Base-by-base conservation (phyloP, 148 eudicot genomes). In the Vaccinium macrocarpon region DNA sequence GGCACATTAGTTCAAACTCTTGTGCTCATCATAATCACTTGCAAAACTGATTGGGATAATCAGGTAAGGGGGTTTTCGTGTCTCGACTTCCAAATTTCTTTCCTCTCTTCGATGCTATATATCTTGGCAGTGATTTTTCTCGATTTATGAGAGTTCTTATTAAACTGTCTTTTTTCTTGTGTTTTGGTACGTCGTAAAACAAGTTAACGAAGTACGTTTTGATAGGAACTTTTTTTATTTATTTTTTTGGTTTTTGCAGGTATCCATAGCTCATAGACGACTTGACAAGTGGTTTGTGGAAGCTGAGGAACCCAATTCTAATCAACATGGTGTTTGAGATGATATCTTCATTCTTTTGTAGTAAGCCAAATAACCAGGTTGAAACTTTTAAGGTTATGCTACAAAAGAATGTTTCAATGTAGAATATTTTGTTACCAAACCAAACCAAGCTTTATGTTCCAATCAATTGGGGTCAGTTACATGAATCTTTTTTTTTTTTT, bases 41-140 rank as follows among this genome's bases (percentile, higher is more conserved):
- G 77, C 38, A 90, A 48, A 87, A 90, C 91, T 23, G 92, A 90
- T 70, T 90, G 92, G 92, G 89, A 90, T 13, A 86, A 88, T 59
- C 92, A 88, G 89, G 89, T 87, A 52, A 23, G 6, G 19, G 13
- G n/a, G 19, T 4, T 64, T 27, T 74, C 14, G 15, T 21, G 29
- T 19, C 25, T 29, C 14, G 16, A 12, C 8, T 76, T 25, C 15
- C 0, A 5, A 49, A 21, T 4, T 53, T 53, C 18, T 13, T 27
- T 68, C 7, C 38, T 27, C 38, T 5, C 16, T 68, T 68, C 13
- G 7, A 68, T 27, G 15, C 32, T 25, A 64, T n/a, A n/a, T n/a
- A n/a, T 68, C 18, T 3, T 64, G 25, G 13, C 66, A 21, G 25
- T 57, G 62, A 6, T 6, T 57, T 57, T 18, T 6, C 62, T 57